Percentiles rank a stretch among this genome's conserved stretches.
phyloP scores from a whole-genome alignment of 176 grass and related monocot genomes.

The Juncus inflexus region DNA sequence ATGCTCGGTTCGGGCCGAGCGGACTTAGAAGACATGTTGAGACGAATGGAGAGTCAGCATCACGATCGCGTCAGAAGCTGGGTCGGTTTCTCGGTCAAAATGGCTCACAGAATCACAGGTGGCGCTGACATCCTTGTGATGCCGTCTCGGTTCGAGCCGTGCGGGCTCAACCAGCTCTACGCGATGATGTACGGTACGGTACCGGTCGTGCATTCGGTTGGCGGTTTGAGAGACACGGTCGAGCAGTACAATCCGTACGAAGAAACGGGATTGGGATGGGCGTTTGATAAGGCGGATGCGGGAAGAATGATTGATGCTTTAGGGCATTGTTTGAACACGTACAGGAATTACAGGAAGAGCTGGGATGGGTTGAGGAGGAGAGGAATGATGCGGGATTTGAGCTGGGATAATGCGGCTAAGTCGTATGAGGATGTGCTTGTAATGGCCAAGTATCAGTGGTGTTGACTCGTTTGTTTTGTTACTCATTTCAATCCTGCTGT shows the following conservation, averaged over 20 bases:
- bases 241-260: slow-evolving; percentile 76
- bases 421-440: slow-evolving; percentile 72
- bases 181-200: slow-evolving; percentile 97
- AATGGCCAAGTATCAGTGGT: slow-evolving; percentile 85
- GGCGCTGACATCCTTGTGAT: slow-evolving; percentile 83
- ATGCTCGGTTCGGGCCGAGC: slow-evolving; percentile 77
- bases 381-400: slow-evolving; percentile 93
- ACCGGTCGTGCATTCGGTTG: slow-evolving; percentile 90
- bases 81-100: slow-evolving; percentile 89
- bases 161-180: slow-evolving; percentile 85
- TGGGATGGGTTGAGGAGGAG: slow-evolving; percentile 85
- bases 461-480: neutral
- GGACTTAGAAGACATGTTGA: slow-evolving; percentile 86
- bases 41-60: slow-evolving; percentile 56
- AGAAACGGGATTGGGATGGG: slow-evolving; percentile 71
- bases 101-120: slow-evolving; percentile 84
- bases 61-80: slow-evolving; percentile 59
- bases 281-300: slow-evolving; percentile 68
- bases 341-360: slow-evolving; percentile 57
- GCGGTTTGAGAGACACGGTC: slow-evolving; percentile 78
- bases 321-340: slow-evolving; percentile 78
- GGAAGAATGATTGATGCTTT: slow-evolving; percentile 75
- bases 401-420: slow-evolving; percentile 86
- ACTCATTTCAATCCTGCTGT: neutral
- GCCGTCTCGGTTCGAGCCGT: slow-evolving; percentile 93